These are phyloP conservation scores for Butyriboletus appendiculatus DNA, from an alignment of 1,284 basidiomycete genomes.

Conservation along the genomic window DNA sequence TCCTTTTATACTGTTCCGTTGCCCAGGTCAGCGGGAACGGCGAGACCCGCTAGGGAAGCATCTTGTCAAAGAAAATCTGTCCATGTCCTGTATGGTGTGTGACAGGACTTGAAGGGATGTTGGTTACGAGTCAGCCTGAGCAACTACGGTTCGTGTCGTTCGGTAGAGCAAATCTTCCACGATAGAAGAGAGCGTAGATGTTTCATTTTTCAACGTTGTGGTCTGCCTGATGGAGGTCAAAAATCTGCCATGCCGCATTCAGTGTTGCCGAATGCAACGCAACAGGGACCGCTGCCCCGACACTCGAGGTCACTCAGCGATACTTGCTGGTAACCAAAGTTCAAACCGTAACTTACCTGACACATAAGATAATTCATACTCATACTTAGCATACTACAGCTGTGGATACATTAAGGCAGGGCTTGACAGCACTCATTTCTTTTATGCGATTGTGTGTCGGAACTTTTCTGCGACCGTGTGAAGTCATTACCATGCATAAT, in stretches of 20 bases:
- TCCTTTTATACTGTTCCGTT: slow-evolving; percentile 8
- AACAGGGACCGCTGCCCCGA: background rate
- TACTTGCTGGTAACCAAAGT: no score
- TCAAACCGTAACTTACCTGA: no score
- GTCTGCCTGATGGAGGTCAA: background rate
- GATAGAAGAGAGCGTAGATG: background rate
- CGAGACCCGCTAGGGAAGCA: background rate
- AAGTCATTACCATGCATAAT: no score
- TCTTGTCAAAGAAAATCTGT: background rate
- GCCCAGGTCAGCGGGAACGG: background rate
- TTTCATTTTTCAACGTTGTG: background rate
- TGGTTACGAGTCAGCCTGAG: background rate
- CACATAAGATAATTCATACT: no score
- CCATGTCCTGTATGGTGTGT: no score
- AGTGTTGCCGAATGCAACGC: no score
- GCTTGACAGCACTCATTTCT: no score
- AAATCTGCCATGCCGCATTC: background rate
- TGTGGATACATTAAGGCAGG: no score
- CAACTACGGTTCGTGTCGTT: background rate
- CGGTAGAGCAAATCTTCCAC: background rate
- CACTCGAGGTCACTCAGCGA: no score
- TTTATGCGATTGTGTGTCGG: no score
- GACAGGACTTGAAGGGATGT: background rate
- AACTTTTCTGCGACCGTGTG: no score
- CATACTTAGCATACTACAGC: no score